phyloP scores from a whole-genome alignment of 768 basidiomycete species.

The Leucocoprinus leucothites region DNA sequence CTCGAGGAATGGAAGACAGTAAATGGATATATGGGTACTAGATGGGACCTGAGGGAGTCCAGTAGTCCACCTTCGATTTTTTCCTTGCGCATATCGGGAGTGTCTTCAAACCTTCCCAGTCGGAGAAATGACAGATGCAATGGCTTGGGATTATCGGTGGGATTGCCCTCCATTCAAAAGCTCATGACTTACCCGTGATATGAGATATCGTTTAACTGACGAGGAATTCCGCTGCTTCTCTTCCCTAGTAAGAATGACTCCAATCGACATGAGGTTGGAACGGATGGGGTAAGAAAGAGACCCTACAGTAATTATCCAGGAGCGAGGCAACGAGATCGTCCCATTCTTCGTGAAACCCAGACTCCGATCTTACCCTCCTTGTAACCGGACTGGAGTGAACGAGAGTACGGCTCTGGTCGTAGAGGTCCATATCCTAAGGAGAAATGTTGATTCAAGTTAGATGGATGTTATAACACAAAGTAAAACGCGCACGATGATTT shows the following conservation, averaged over 20 bases:
- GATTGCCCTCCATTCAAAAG: background rate
- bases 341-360: constrained; percentile 61
- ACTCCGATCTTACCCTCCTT: constrained; percentile 59
- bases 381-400: constrained; percentile 64
- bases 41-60: constrained; percentile 50
- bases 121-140: constrained; percentile 78
- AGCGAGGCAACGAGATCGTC: constrained; percentile 61
- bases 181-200: constrained; percentile 57
- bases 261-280: background rate
- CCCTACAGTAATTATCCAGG: constrained; percentile 74
- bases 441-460: background rate
- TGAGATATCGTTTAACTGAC: constrained; percentile 46
- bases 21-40: constrained; percentile 67
- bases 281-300: background rate
- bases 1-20: constrained; percentile 70
- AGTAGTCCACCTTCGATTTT: constrained; percentile 59
- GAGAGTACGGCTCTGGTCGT: constrained; percentile 71
- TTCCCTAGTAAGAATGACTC: constrained; percentile 65
- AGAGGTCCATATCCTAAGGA: constrained; percentile 78
- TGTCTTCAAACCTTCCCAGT: constrained; percentile 58
- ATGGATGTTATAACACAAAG: background rate
- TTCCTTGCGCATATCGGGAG: constrained; percentile 63
- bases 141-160: constrained; percentile 44
- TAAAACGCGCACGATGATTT: constrained; percentile 65
- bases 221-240: constrained; percentile 48